These are phyloP conservation scores for Paecilomyces niveus DNA, from an alignment of 2,329 filamentous ascomycete species.

Conservation along the genomic window DNA sequence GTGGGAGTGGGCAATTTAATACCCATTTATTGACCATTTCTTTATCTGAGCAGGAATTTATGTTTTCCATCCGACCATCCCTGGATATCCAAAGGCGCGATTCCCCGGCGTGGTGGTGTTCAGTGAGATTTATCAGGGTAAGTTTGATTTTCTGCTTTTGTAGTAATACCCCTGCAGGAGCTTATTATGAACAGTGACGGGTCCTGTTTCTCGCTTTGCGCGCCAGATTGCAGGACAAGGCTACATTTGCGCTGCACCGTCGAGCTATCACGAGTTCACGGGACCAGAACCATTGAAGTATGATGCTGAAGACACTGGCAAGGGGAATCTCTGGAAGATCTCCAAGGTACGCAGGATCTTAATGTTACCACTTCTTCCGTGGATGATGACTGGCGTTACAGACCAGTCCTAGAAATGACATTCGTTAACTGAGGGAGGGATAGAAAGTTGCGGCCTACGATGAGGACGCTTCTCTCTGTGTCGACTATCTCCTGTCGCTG, in stretches of 20 bases:
- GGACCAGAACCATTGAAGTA: conserved; percentile 78
- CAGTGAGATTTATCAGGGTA: conserved; percentile 93
- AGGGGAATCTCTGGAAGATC: conserved; percentile 80
- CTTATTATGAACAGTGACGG: conserved; percentile 58
- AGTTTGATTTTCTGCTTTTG: conserved; percentile 4
- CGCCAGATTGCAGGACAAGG: conserved; percentile 87
- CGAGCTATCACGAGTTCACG: conserved; percentile 88
- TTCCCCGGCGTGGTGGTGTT: conserved; percentile 87
- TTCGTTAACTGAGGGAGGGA: background rate
- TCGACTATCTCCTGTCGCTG: conserved; percentile 63
- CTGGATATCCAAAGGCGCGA: conserved; percentile 79
- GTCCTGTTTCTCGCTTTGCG: conserved; percentile 80
- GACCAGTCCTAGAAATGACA: background rate
- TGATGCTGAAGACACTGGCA: conserved; percentile 78
- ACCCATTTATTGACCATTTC: background rate
- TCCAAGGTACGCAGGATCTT: conserved; percentile 51
- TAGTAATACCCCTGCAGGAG: background rate
- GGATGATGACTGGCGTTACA: background rate
- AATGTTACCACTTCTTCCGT: background rate
- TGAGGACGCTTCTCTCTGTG: conserved; percentile 61
- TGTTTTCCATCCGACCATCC: conserved; percentile 76
- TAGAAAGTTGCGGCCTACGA: conserved; percentile 81
- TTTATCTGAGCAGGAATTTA: conserved; percentile 61
- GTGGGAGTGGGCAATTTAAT: background rate
- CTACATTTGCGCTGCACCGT: conserved; percentile 87